Base-by-base conservation (phyloP, 352 stramenopile genomes). In the Detonula confervacea region DNA sequence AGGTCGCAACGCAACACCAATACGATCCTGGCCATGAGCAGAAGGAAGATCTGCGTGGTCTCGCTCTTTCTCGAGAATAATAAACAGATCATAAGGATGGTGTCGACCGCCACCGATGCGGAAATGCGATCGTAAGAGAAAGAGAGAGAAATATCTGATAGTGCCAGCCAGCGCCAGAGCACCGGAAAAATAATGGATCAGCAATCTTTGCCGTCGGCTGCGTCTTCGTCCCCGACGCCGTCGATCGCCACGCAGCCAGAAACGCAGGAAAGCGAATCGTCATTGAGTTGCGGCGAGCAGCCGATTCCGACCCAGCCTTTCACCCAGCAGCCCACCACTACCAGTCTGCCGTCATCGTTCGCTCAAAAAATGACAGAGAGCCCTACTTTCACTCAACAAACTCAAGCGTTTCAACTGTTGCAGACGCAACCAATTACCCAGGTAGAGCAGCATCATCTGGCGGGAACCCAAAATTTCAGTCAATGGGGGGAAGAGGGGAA, bases 241-340 rank as follows among this genome's bases (percentile, higher is more conserved):
- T 42, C 25, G 24, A 2, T n/a, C 30, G 14, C 30, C 18, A 54
- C 46, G 16, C 27, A 62, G 59, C 59, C 37, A 25, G 20, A 67
- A 67, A 37, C 37, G 22, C 30, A 65, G 18, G 56, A 65, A 65
- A n/a, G n/a, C n/a, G n/a, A n/a, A n/a, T n/a, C n/a, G n/a, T n/a
- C n/a, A n/a, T n/a, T n/a, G n/a, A n/a, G n/a, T n/a, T n/a, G n/a
- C n/a, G n/a, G n/a, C n/a, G n/a, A 30, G 20, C 49, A 6, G 20
- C 49, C 49, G 20, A 30, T 16, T 4, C 49, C 11, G 18, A 37
- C 16, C 9, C 51, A 60, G 24, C 51, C 25, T 42, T 27, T 30
- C 24, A 62, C 54, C 9, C 47, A 56, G 27, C 54, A 37, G n/a
- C 54, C 46, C 22, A 20, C 27, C 6, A 20, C 24, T 11, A 37